phyloP scores from a whole-genome alignment of 2,329 filamentous ascomycete genomes.

The Colletotrichum sp. region DNA sequence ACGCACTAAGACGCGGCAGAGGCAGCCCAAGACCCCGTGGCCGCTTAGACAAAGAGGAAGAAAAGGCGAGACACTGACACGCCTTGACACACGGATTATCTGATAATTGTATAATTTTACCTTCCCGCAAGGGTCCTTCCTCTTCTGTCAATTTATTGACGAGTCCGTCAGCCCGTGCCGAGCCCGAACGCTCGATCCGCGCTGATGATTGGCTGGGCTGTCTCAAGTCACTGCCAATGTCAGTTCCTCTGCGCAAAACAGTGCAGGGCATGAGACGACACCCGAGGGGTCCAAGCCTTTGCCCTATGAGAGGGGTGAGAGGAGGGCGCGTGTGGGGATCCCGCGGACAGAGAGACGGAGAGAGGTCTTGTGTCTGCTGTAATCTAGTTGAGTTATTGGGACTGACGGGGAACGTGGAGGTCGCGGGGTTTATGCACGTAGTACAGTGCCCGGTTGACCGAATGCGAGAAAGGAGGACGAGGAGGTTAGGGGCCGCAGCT shows the following conservation, averaged over 20 bases:
- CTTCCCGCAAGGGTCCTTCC: slow-evolving; percentile 1
- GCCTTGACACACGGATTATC: neutral
- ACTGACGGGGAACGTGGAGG: neutral
- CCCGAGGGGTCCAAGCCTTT: neutral
- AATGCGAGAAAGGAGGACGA: neutral
- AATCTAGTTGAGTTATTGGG: neutral
- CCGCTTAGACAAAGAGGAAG: neutral
- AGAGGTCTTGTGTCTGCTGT: neutral
- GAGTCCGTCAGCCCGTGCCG: neutral
- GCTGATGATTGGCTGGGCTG: slow-evolving; percentile 8
- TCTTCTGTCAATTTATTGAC: neutral
- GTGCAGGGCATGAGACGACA: slow-evolving; percentile 8
- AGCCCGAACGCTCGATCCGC: neutral
- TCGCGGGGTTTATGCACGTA: slow-evolving; percentile 7
- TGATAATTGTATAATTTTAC: neutral
- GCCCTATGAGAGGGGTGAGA: neutral
- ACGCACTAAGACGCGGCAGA: neutral
- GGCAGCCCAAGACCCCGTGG: neutral
- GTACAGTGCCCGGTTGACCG: neutral
- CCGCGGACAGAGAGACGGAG: neutral
- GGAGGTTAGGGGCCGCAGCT: neutral
- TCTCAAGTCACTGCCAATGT: neutral
- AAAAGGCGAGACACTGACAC: neutral
- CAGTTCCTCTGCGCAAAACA: neutral
- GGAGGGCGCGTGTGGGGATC: neutral